Evolutionary conservation across 257 asterid species (phyloP).

Genomic region (Solanum megistacrolobum): DNA sequence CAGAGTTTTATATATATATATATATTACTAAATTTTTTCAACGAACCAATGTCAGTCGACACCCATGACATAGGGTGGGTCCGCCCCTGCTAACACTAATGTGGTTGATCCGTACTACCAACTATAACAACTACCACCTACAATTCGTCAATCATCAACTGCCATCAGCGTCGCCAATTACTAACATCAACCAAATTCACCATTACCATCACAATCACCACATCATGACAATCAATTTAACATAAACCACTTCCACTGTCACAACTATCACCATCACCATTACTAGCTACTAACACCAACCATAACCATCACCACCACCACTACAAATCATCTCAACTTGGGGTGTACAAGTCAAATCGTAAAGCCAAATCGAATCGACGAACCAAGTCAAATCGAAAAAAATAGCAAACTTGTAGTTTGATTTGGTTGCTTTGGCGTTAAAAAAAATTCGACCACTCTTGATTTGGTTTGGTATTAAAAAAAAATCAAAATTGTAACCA

Average conservation of each 20-base stretch:
- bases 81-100: background rate
- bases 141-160: background rate
- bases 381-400: background rate
- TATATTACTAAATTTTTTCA: no score
- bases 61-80: no score
- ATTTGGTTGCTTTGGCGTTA: background rate
- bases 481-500: no score
- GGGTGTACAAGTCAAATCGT: background rate
- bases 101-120: background rate
- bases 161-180: background rate
- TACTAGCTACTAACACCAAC: background rate
- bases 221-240: background rate
- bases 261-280: background rate
- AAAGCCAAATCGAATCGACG: background rate
- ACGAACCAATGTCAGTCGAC: no score
- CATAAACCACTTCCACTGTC: background rate
- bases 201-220: background rate
- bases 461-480: background rate
- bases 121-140: background rate
- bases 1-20: no score
- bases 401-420: background rate
- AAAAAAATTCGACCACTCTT: background rate
- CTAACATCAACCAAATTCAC: no score
- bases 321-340: no score
- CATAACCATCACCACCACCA: background rate